Evolutionary conservation across 2,329 filamentous ascomycete genomes (phyloP).

Genomic region (Reticulascus tulasneorum): DNA sequence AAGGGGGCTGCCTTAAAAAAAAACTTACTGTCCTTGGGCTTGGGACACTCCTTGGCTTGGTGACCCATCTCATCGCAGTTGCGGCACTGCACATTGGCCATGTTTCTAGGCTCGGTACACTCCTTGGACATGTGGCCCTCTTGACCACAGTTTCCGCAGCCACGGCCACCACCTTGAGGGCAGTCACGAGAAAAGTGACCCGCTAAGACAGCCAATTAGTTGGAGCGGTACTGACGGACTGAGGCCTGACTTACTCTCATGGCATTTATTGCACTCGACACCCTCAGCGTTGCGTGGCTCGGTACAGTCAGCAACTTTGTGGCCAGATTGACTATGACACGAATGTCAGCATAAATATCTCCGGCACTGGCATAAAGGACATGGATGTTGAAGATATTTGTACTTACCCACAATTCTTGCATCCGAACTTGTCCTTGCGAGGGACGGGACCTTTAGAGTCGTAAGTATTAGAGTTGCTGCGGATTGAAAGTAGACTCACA

Average conservation of each 20-base stretch:
- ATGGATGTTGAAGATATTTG: not conserved
- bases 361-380: not conserved
- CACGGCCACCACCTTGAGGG: conserved; percentile 52
- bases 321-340: conserved; percentile 42
- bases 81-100: conserved; percentile 54
- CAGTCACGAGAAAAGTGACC: conserved; percentile 66
- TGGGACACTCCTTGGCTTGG: conserved; percentile 57
- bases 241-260: conserved; percentile 45
- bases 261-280: conserved; percentile 64
- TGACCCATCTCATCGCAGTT: conserved; percentile 60
- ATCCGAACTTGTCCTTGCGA: conserved; percentile 60
- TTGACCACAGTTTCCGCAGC: conserved; percentile 60
- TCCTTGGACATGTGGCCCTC: conserved; percentile 55
- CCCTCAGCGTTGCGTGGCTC: conserved; percentile 59
- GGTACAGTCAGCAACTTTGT: conserved; percentile 46
- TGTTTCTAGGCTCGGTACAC: conserved; percentile 42
- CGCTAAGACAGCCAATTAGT: conserved; percentile 26
- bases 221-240: not conserved
- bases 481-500: conserved; percentile 44
- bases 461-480: not conserved
- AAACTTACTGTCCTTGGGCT: conserved; percentile 50
- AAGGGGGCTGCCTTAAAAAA: too few relatives aligned
- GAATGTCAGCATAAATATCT: conserved; percentile 6
- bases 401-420: conserved; percentile 61
- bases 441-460: conserved; percentile 46